Evolutionary conservation across 164 flowering plant species (phyloP).

Genomic region (Vitis riparia): DNA sequence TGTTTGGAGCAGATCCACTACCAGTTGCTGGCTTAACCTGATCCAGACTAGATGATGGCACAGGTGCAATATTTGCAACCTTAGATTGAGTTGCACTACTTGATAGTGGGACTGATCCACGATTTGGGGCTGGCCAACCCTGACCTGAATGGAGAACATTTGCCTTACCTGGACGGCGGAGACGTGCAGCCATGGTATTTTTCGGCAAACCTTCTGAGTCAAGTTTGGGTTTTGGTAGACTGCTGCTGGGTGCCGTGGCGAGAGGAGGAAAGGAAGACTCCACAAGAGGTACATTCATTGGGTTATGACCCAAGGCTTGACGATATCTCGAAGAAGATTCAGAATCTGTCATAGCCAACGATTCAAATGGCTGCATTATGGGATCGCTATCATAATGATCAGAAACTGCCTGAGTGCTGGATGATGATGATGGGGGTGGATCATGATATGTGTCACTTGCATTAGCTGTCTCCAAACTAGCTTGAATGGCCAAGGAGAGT

Average conservation of each 20-base stretch:
- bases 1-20: constrained; percentile 28
- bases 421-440: constrained; percentile 22
- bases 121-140: constrained; percentile 36
- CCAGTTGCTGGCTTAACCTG: constrained; percentile 10
- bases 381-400: constrained; percentile 45
- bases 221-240: constrained; percentile 32
- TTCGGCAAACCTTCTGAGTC: constrained; percentile 29
- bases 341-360: constrained; percentile 47
- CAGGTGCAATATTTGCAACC: constrained; percentile 25
- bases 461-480: constrained; percentile 55
- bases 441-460: constrained; percentile 29
- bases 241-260: constrained; percentile 32
- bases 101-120: constrained; percentile 23
- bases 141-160: constrained; percentile 34
- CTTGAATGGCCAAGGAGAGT: constrained; percentile 67
- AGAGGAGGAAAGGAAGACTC: constrained; percentile 91
- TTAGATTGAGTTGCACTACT: constrained; percentile 24
- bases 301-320: constrained; percentile 59
- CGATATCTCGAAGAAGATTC: constrained; percentile 70
- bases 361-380: constrained; percentile 49
- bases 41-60: constrained; percentile 16
- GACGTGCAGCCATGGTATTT: constrained; percentile 73
- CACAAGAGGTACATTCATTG: constrained; percentile 42
- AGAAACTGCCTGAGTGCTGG: constrained; percentile 24
- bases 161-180: constrained; percentile 43